Conservation (phyloP, 129 eudicot genomes). For the Chrysanthemum seticuspe region DNA sequence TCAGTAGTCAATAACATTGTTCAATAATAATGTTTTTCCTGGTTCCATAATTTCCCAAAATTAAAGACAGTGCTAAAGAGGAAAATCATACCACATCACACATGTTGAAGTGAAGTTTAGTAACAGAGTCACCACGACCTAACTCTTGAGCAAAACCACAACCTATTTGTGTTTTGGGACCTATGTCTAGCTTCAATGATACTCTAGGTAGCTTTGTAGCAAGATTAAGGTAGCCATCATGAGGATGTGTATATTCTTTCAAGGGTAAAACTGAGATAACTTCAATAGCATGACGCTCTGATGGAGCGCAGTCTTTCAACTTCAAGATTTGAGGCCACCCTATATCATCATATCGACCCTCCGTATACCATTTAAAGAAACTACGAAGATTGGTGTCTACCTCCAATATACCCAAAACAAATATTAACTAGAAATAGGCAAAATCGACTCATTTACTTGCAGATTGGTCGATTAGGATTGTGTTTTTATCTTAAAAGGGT, state of each 20-base stretch:
- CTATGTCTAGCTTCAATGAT: conserved; percentile 64
- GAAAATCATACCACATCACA: conserved; percentile 58
- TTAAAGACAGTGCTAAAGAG: background rate
- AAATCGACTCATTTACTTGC: too few relatives aligned
- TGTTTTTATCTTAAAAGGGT: too few relatives aligned
- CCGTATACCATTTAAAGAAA: conserved; percentile 49
- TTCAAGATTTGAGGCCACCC: conserved; percentile 64
- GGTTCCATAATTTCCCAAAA: too few relatives aligned
- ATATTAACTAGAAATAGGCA: too few relatives aligned
- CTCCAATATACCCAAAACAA: conserved; percentile 30
- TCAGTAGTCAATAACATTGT: background rate
- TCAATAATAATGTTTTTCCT: too few relatives aligned
- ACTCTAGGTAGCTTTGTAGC: conserved; percentile 48
- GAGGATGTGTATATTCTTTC: conserved; percentile 74
- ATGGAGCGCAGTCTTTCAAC: conserved; percentile 76
- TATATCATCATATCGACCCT: conserved; percentile 26
- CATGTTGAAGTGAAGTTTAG: conserved; percentile 69
- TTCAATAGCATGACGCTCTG: conserved; percentile 66
- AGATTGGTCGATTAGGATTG: too few relatives aligned
- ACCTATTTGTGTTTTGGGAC: conserved; percentile 82
- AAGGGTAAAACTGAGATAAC: conserved; percentile 62
- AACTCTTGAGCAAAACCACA: conserved; percentile 65
- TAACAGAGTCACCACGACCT: conserved; percentile 85
- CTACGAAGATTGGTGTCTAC: conserved; percentile 49
- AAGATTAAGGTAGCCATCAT: conserved; percentile 53